Conservation (phyloP, 2,329 filamentous ascomycete genomes). For the Sphaerostilbella broomeana region DNA sequence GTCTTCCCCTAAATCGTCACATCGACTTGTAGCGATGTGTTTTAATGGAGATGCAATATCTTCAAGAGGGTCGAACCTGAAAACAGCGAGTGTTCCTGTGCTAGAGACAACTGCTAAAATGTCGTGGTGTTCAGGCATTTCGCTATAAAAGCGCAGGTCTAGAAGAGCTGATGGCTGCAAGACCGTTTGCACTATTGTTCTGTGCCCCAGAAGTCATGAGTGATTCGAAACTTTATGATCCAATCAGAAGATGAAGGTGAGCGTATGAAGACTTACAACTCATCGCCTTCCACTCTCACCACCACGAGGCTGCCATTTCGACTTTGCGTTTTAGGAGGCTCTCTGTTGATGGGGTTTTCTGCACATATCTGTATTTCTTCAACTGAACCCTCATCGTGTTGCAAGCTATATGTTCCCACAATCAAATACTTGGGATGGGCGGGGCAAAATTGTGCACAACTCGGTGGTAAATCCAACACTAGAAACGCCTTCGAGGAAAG, state of each 20-base stretch:
- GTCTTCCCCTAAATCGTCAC: constrained; percentile 45
- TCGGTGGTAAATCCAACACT: constrained; percentile 61
- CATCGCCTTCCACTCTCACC: constrained; percentile 46
- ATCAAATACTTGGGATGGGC: constrained; percentile 58
- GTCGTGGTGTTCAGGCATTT: constrained; percentile 29
- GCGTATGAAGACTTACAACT: constrained; percentile 45
- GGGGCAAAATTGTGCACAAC: constrained; percentile 70
- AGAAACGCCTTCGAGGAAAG: constrained; percentile 42
- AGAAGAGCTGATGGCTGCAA: constrained; percentile 67
- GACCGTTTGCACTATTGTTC: constrained; percentile 45
- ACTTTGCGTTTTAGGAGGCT: constrained; percentile 41
- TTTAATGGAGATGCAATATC: constrained; percentile 28
- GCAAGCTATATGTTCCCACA: constrained; percentile 77
- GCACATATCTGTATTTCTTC: constrained; percentile 6
- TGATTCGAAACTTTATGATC: background rate
- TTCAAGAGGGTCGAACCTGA: constrained; percentile 41
- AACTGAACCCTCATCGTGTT: constrained; percentile 38
- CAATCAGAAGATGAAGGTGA: background rate
- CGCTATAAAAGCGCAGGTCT: constrained; percentile 73
- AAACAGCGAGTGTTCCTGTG: constrained; percentile 63
- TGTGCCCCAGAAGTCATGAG: constrained; percentile 8
- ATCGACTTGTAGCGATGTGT: constrained; percentile 39
- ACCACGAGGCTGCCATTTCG: constrained; percentile 70
- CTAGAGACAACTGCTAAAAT: constrained; percentile 73
- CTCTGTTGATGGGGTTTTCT: background rate